phyloP scores from a whole-genome alignment of 2,329 filamentous ascomycete genomes.

The Macroventuria anomochaeta region DNA sequence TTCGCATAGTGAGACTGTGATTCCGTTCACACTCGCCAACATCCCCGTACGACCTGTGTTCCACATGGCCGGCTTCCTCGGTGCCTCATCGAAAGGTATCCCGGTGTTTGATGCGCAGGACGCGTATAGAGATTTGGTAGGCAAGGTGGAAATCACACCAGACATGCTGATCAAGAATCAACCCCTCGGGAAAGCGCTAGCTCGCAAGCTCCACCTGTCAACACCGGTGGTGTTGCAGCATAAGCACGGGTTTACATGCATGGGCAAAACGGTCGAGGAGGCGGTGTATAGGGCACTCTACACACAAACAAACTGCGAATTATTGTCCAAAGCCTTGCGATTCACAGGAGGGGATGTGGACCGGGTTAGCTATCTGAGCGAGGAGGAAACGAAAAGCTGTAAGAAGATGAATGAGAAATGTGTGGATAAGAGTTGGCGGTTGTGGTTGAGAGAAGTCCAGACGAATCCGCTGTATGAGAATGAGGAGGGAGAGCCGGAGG shows the following conservation, averaged over 20 bases:
- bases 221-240: conserved; percentile 48
- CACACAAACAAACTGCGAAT: conserved; percentile 43
- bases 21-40: conserved; percentile 48
- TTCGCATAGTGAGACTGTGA: conserved; percentile 48
- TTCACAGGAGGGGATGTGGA: conserved; percentile 38
- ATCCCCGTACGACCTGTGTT: conserved; percentile 41
- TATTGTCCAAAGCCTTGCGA: conserved; percentile 43
- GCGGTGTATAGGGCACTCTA: conserved; percentile 53
- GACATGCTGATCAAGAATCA: conserved; percentile 41
- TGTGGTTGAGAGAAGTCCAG: conserved; percentile 52
- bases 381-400: conserved; percentile 48
- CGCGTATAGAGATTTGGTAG: conserved; percentile 36
- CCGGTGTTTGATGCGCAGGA: conserved; percentile 23
- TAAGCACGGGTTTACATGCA: conserved; percentile 53
- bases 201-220: conserved; percentile 19
- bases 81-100: conserved; percentile 17
- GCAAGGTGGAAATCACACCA: conserved; percentile 7
- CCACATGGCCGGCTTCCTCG: conserved; percentile 53
- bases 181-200: conserved; percentile 32
- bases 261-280: conserved; percentile 48
- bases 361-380: conserved; percentile 38
- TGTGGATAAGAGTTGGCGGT: conserved; percentile 48
- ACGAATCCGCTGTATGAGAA: conserved; percentile 46
- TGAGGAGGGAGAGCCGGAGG: conserved; percentile 40
- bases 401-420: conserved; percentile 41